A percentile compares a stretch with the other conserved stretches of the same genome.
Evolutionary conservation across 2,329 filamentous ascomycete genomes (phyloP).

Genomic region (Penicillium janthinellum): DNA sequence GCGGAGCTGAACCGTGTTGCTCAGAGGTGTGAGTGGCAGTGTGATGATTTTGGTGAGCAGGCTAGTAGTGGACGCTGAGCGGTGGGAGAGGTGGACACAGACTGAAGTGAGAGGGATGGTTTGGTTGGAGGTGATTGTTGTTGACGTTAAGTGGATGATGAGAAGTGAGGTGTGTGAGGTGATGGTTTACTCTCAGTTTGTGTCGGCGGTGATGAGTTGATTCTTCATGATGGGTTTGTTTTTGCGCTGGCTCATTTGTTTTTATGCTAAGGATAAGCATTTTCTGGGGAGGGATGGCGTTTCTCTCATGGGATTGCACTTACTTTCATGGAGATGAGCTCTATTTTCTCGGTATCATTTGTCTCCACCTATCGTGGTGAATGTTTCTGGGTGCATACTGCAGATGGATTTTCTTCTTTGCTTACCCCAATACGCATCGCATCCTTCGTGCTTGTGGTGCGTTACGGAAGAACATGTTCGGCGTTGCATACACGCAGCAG

Average conservation of each 20-base stretch:
- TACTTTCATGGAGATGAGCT: no score
- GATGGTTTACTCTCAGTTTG: not conserved
- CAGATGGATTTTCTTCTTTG: no score
- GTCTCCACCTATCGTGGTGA: no score
- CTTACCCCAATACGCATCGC: no score
- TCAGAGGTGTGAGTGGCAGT: not conserved
- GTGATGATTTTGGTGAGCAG: not conserved
- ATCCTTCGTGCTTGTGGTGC: no score
- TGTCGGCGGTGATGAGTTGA: not conserved
- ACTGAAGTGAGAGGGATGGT: not conserved
- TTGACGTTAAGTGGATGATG: not conserved
- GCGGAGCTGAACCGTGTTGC: not conserved
- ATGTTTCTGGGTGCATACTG: no score
- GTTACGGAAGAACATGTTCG: no score
- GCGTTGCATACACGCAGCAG: no score
- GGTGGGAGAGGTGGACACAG: not conserved
- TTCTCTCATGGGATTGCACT: no score
- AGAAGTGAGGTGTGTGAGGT: not conserved
- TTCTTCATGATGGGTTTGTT: not conserved
- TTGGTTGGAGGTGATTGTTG: not conserved
- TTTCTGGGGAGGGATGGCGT: no score
- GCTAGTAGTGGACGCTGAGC: not conserved
- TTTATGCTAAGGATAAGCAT: no score
- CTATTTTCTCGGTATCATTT: no score
- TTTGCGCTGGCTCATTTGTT: not conserved